Percentiles rank a stretch among this genome's conserved stretches.
These are phyloP conservation scores for Beauveria australis DNA, from an alignment of 2,329 filamentous ascomycete species.

Conservation along the genomic window DNA sequence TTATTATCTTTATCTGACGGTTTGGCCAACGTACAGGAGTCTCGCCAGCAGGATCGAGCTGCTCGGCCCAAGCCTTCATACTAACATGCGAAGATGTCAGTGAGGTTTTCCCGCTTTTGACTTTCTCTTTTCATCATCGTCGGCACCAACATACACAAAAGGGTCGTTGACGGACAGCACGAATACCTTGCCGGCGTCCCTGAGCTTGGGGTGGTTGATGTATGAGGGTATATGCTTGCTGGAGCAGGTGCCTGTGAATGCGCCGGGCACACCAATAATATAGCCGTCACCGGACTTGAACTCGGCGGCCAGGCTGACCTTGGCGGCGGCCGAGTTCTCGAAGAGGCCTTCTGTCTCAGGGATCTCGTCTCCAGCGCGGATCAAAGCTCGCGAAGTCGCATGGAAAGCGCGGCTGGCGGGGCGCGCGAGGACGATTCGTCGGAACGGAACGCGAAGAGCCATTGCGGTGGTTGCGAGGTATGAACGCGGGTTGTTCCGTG, in stretches of 20 bases:
- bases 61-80: slow-evolving; percentile 81
- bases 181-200: slow-evolving; percentile 75
- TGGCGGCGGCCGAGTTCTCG: slow-evolving; percentile 84
- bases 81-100: slow-evolving; percentile 31
- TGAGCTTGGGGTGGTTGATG: slow-evolving; percentile 69
- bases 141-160: slow-evolving; percentile 63
- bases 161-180: slow-evolving; percentile 90
- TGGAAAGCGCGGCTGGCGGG: slow-evolving; percentile 48
- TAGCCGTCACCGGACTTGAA: slow-evolving; percentile 63
- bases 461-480: slow-evolving; percentile 17
- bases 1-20: not conserved
- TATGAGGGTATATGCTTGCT: slow-evolving; percentile 74
- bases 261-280: slow-evolving; percentile 78
- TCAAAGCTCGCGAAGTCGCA: slow-evolving; percentile 50
- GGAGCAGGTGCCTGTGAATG: slow-evolving; percentile 56
- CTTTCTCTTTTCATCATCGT: not conserved
- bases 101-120: not conserved
- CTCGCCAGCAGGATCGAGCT: slow-evolving; percentile 64
- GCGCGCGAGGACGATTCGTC: slow-evolving; percentile 24
- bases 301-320: slow-evolving; percentile 77
- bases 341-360: slow-evolving; percentile 70
- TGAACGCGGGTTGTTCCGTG: not conserved
- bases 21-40: slow-evolving; percentile 57
- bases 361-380: slow-evolving; percentile 72
- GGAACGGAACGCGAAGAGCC: slow-evolving; percentile 29